These are phyloP conservation scores for Fusarium torulosum DNA, from an alignment of 2,329 filamentous ascomycete species.

Conservation along the genomic window DNA sequence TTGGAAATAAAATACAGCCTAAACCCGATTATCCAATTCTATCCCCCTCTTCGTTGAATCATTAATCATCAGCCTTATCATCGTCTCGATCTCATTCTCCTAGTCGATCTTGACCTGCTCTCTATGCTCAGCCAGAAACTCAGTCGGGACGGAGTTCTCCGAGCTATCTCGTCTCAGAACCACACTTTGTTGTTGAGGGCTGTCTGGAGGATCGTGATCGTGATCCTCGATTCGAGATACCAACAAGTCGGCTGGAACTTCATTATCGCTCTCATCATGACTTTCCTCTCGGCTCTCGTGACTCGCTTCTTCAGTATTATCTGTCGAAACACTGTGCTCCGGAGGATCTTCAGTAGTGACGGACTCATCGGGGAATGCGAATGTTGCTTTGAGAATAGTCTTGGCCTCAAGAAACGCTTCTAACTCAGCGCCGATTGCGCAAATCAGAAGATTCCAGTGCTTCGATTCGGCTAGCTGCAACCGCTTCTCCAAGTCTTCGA, in stretches of 20 bases:
- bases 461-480: slow-evolving; percentile 68
- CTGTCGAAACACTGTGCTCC: slow-evolving; percentile 2
- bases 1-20: neutral
- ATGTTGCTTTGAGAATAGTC: slow-evolving; percentile 60
- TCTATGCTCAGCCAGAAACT: slow-evolving; percentile 64
- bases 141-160: slow-evolving; percentile 63
- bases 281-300: slow-evolving; percentile 27
- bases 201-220: slow-evolving; percentile 32
- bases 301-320: neutral
- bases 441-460: slow-evolving; percentile 80
- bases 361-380: slow-evolving; percentile 26
- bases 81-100: slow-evolving; percentile 4
- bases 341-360: slow-evolving; percentile 15
- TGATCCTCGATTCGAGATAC: slow-evolving; percentile 50
- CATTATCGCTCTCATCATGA: slow-evolving; percentile 57
- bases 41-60: slow-evolving; percentile 5
- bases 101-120: slow-evolving; percentile 31
- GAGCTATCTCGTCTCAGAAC: slow-evolving; percentile 50
- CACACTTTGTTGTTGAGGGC: slow-evolving; percentile 28
- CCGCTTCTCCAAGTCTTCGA: slow-evolving; percentile 66
- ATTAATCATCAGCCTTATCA: slow-evolving; percentile 30
- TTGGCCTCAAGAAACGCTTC: slow-evolving; percentile 74
- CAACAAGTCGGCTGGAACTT: slow-evolving; percentile 58
- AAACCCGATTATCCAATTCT: neutral
- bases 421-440: slow-evolving; percentile 79